Evolutionary conservation across 371 early-diverging fungal species (phyloP), one percentile per base, ranked within the genome.

Genomic region (Batkoa obscura): DNA sequence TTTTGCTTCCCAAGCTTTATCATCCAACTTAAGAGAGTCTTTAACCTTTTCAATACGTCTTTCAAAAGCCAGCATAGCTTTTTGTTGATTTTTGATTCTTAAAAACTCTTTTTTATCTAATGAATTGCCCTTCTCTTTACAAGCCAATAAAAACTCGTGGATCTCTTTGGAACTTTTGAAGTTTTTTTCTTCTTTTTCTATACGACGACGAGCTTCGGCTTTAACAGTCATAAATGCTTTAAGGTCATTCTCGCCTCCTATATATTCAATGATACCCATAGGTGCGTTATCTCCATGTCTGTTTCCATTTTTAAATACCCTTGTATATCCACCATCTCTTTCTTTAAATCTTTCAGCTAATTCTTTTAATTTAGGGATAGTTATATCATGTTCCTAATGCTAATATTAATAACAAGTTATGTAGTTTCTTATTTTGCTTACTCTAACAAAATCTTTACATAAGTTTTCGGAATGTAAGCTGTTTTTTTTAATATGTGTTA

Each of bases 301-400:
- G 66, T 69, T 78, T 38, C 92, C 94, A 58, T 82, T 72, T 55
- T 79, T 75, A 60, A 82, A 75, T 48, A 96, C 72, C 30, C 97
- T 86, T 12, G 90, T 90, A 70, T 90, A 96, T 30, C 94, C 95
- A 55, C 94, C 92, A 33, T 71, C 65, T 35, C 90, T 81, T 35
- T 64, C 69, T 49, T 76, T 72, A 69, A 84, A 96, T 17, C 94
- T 80, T 52, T 81, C 76, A 10, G 88, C 90, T 31, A 94, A 75
- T 37, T 87, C 79, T 35, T 79, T 77, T 45, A 96, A 71, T 64
- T 87, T 86, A 31, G 93, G 89, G 36, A 94, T 64, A 0, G 84
- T 84, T 2, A 69, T 59, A 60, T 72, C 66, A 57, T 77, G 80
- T 56, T 81, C 78, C 74, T 82, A 74, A 39, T 55, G 41, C 23